phyloP scores from a whole-genome alignment of 2,329 filamentous ascomycete genomes.

The Sporothrix pallida region DNA sequence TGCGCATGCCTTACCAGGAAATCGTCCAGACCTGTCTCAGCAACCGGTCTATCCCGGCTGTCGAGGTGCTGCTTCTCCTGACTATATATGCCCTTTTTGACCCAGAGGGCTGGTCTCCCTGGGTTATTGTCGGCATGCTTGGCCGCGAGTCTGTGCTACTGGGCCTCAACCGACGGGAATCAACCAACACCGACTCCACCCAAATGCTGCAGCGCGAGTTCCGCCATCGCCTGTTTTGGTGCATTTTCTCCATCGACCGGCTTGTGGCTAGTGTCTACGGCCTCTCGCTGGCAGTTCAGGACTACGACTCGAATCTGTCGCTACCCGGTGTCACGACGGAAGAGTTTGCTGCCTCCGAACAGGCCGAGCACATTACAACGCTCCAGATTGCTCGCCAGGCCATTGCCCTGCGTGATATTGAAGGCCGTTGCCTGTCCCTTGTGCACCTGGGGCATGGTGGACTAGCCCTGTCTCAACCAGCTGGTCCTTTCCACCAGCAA shows the following conservation, averaged over 20 bases:
- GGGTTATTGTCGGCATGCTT: constrained; percentile 50
- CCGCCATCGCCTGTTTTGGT: constrained; percentile 52
- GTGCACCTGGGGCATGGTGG: constrained; percentile 41
- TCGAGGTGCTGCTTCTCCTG: constrained; percentile 51
- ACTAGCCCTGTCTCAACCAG: not conserved
- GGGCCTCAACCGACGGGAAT: constrained; percentile 46
- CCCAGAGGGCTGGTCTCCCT: constrained; percentile 48
- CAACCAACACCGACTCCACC: constrained; percentile 41
- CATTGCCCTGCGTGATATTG: constrained; percentile 52
- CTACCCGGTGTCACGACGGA: constrained; percentile 52
- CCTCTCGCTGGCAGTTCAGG: constrained; percentile 48
- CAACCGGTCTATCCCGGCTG: constrained; percentile 46
- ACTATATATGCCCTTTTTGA: constrained; percentile 54
- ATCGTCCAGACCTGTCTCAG: constrained; percentile 51
- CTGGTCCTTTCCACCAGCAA: constrained; percentile 23
- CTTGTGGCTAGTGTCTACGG: constrained; percentile 53
- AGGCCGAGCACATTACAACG: constrained; percentile 48
- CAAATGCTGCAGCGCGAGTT: constrained; percentile 41
- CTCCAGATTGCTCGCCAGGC: constrained; percentile 53
- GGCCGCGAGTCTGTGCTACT: constrained; percentile 50
- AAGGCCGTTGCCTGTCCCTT: constrained; percentile 48
- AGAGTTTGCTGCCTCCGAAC: constrained; percentile 51
- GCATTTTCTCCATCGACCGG: constrained; percentile 52
- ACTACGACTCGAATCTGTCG: constrained; percentile 49
- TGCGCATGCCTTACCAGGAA: constrained; percentile 49